These are phyloP conservation scores for Aspergillus arachidicola DNA, from an alignment of 2,329 filamentous ascomycete species.

Conservation along the genomic window DNA sequence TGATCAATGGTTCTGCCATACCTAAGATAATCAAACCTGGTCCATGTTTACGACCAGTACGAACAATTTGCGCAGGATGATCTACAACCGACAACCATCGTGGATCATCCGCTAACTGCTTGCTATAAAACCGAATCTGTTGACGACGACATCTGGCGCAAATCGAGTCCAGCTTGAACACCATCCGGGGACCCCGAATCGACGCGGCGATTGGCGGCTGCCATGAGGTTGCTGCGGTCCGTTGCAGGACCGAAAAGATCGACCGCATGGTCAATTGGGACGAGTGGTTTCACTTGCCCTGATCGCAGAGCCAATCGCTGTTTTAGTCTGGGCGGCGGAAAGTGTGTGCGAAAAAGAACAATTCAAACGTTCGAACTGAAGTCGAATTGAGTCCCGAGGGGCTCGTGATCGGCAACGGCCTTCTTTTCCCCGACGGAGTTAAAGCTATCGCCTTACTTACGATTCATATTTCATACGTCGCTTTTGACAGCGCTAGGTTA, in stretches of 20 bases:
- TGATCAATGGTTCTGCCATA: conserved; percentile 36
- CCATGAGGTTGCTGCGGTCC: conserved; percentile 27
- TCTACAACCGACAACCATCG: conserved; percentile 85
- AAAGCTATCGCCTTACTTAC: background rate
- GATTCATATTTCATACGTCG: background rate
- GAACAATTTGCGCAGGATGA: conserved; percentile 78
- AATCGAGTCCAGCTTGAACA: conserved; percentile 33
- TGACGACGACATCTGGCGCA: conserved; percentile 40
- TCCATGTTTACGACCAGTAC: conserved; percentile 73
- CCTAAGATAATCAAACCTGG: conserved; percentile 78
- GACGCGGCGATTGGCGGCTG: conserved; percentile 22
- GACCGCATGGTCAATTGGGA: conserved; percentile 28
- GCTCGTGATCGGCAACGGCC: conserved; percentile 26
- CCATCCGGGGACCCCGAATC: conserved; percentile 20
- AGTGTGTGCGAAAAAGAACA: background rate
- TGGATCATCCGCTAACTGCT: conserved; percentile 67
- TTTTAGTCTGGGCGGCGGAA: background rate
- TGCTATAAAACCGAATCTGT: conserved; percentile 44
- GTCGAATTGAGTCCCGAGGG: conserved; percentile 17
- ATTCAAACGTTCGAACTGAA: background rate
- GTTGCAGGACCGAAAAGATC: conserved; percentile 31
- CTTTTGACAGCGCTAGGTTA: background rate
- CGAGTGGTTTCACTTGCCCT: background rate
- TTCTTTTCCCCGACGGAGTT: conserved; percentile 20
- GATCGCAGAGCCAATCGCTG: background rate